Percentiles rank a stretch among this genome's conserved stretches.
Conservation (phyloP, 768 basidiomycete species). For the Austroboletus festivus region DNA sequence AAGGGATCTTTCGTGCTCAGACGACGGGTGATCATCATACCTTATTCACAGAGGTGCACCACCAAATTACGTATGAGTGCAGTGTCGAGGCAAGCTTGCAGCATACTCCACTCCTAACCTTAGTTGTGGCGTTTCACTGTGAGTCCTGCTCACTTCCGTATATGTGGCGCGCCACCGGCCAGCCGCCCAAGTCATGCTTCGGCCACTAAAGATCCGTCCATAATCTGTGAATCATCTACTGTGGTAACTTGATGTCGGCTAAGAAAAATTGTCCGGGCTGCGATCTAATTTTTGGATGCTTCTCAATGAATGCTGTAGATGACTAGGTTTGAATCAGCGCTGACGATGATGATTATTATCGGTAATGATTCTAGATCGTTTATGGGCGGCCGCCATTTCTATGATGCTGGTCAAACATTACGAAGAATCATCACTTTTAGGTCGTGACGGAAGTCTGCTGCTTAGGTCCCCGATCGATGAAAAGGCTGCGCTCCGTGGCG, state of each 20-base stretch:
- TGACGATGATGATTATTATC: neutral
- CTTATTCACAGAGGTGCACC: constrained; percentile 19
- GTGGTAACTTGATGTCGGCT: too few species aligned
- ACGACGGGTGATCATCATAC: neutral
- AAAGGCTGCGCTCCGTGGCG: constrained; percentile 23
- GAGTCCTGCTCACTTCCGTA: neutral
- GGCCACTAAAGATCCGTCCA: neutral
- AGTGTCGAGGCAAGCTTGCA: constrained; percentile 5
- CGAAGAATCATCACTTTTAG: too few species aligned
- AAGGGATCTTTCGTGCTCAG: neutral
- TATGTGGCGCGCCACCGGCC: constrained; percentile 18
- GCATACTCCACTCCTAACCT: constrained; percentile 1
- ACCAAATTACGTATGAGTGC: constrained; percentile 17
- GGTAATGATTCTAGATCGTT: neutral
- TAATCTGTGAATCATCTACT: too few species aligned
- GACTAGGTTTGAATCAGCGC: neutral
- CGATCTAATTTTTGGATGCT: constrained; percentile 2
- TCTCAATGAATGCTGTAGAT: constrained; percentile 7
- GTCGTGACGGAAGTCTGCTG: neutral
- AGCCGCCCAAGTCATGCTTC: constrained; percentile 6
- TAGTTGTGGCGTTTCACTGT: constrained; percentile 7
- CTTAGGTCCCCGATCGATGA: neutral
- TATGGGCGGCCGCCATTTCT: neutral
- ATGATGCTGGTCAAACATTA: too few species aligned
- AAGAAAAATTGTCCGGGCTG: constrained; percentile 3